Base-by-base conservation (phyloP, 2,329 filamentous ascomycete genomes). In the Fonsecaea erecta region DNA sequence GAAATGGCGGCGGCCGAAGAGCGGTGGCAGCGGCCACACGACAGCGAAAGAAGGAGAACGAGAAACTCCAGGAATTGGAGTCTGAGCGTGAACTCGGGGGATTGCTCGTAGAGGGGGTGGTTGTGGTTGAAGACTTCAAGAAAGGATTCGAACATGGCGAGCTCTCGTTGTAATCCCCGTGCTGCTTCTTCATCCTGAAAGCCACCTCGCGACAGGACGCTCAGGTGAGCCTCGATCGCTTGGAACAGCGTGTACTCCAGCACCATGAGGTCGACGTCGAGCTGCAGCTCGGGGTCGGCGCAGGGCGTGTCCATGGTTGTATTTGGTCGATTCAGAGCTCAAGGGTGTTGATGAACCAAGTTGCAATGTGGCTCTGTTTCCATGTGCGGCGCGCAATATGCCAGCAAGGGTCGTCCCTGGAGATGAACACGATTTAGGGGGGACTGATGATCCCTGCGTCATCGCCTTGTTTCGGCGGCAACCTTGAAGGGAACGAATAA, bases 261-360 rank as follows among this genome's bases (percentile, higher is more conserved):
- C 8, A 71, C 68, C 71, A 73, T 68, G 16, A 64, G 32, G 56
- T 73, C 70, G 18, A 71, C 69, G 51, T 73, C 71, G 18, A 70
- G 58, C 37, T 71, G 68, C 32, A 71, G 66, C 11, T 65, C 68
- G 12, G 68, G 59, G 30, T 72, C 60, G n/a, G 64, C 67, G 40
- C 67, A 66, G 34, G 69, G 66, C 28, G 65, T 71, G 60, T 71
- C 65, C 1, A 48, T 62, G 69, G 70, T 71, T 12, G 8, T 8
- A 26, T 12, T 28, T 16, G 1, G 28, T 16, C 24, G 4, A 30
- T 37, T 4, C 12, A 14, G 11, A 4, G 12, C 11, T 12, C 35
- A 11, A 37, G 14, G 34, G 1, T 37, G 11, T 16, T 32, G n/a
- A n/a, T n/a, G 30, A 32, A 32, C 9, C 30, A 32, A 32, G 30